A percentile compares a stretch with the other conserved stretches of the same genome.
These are phyloP conservation scores for Heterobasidion annosum DNA, from an alignment of 1,284 basidiomycete species.

Conservation along the genomic window DNA sequence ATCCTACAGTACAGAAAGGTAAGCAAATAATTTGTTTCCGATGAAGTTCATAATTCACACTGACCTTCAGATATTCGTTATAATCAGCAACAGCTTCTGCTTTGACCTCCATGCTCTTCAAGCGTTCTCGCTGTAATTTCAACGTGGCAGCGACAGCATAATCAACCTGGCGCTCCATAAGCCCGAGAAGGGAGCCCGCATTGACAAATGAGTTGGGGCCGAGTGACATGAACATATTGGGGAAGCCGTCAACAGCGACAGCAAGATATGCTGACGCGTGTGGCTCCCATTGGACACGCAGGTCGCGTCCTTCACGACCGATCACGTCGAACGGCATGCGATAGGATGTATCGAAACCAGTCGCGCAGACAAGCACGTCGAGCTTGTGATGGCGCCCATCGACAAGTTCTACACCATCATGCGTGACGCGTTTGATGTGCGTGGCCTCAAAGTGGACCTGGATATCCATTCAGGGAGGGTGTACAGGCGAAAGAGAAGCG, in stretches of 20 bases:
- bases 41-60: slow-evolving; percentile 25
- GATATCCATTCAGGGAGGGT: background rate
- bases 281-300: slow-evolving; percentile 35
- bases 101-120: slow-evolving; percentile 45
- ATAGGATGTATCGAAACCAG: slow-evolving; percentile 43
- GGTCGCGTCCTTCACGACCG: slow-evolving; percentile 30
- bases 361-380: slow-evolving; percentile 51
- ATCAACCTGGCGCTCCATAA: slow-evolving; percentile 43
- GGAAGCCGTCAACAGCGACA: slow-evolving; percentile 44
- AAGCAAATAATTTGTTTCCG: background rate
- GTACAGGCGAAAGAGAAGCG: background rate
- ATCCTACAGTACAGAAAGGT: slow-evolving; percentile 15
- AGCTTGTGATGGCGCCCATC: slow-evolving; percentile 40
- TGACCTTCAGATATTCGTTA: slow-evolving; percentile 28
- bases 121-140: slow-evolving; percentile 44
- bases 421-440: slow-evolving; percentile 34
- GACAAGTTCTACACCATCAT: slow-evolving; percentile 38
- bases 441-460: slow-evolving; percentile 42
- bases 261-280: slow-evolving; percentile 41
- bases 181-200: slow-evolving; percentile 35
- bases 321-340: slow-evolving; percentile 35
- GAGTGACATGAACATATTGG: slow-evolving; percentile 42
- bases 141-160: slow-evolving; percentile 36
- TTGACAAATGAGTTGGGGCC: slow-evolving; percentile 46
- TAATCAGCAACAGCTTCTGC: slow-evolving; percentile 43